A percentile compares a stretch with the other conserved stretches of the same genome.
phyloP scores from a whole-genome alignment of 1,284 basidiomycete species.

The Sporisorium reilianum region DNA sequence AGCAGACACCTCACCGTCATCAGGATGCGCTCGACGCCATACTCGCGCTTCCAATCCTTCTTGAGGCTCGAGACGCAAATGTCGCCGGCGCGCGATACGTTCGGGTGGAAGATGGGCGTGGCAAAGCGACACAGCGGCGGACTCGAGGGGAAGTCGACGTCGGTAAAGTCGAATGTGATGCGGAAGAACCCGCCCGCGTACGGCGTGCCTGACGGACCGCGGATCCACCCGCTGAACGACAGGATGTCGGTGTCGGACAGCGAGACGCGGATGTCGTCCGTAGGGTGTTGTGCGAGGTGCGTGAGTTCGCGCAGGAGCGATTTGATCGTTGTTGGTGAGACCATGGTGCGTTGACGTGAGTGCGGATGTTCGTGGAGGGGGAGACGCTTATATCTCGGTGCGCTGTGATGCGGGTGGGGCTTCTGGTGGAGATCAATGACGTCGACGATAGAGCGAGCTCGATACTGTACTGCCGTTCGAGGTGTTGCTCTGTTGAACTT shows the following conservation, averaged over 20 bases:
- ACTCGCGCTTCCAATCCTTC: slow-evolving; percentile 94
- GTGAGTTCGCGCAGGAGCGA: slow-evolving; percentile 38
- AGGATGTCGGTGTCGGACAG: slow-evolving; percentile 46
- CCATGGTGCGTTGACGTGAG: neutral
- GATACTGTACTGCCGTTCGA: too few relatives aligned
- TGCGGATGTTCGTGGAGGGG: neutral
- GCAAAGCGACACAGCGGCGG: slow-evolving; percentile 39
- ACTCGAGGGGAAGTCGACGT: slow-evolving; percentile 39
- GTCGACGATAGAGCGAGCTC: neutral
- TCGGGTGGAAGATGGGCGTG: slow-evolving; percentile 89
- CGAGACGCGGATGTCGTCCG: slow-evolving; percentile 35
- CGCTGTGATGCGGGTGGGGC: too few relatives aligned
- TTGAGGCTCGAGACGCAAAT: slow-evolving; percentile 98
- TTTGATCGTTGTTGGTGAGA: slow-evolving; percentile 38
- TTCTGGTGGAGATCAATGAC: neutral
- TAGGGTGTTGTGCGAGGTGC: slow-evolving; percentile 20
- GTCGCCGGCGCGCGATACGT: slow-evolving; percentile 87
- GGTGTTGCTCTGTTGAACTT: slow-evolving; percentile 8
- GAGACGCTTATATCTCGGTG: neutral
- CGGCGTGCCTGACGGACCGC: slow-evolving; percentile 81
- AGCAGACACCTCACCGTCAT: slow-evolving; percentile 88
- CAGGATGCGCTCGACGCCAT: slow-evolving; percentile 89
- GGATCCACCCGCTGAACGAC: slow-evolving; percentile 38
- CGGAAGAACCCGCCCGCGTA: slow-evolving; percentile 73
- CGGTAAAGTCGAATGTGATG: slow-evolving; percentile 48